phyloP scores from a whole-genome alignment of 495 filamentous ascomycete genomes.

The Cercophora sp. region DNA sequence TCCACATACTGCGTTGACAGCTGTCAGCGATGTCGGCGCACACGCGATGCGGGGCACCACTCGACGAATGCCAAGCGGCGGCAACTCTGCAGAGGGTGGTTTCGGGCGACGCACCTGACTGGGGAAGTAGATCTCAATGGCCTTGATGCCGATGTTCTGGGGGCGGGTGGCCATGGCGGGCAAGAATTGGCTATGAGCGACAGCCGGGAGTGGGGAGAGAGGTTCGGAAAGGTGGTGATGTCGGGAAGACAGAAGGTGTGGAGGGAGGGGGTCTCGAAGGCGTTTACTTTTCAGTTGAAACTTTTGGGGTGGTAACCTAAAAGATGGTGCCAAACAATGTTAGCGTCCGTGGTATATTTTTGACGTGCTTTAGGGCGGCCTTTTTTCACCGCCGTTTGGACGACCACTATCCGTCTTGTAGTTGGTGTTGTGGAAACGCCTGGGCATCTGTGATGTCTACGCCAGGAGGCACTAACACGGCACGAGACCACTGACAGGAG shows the following conservation, averaged over 20 bases:
- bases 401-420: not conserved
- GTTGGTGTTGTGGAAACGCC: not conserved
- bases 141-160: conserved; percentile 98
- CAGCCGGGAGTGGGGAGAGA: conserved; percentile 6
- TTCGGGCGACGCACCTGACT: conserved; percentile 66
- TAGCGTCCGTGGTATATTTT: conserved; percentile 20
- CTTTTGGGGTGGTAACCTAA: conserved; percentile 21
- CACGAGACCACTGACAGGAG: not conserved
- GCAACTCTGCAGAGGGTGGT: too few relatives aligned
- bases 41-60: not conserved
- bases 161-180: conserved; percentile 78
- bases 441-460: not conserved
- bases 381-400: conserved; percentile 21
- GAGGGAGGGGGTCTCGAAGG: conserved; percentile 9
- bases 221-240: conserved; percentile 17
- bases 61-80: not conserved
- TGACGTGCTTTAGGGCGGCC: conserved; percentile 6
- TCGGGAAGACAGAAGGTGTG: conserved; percentile 12
- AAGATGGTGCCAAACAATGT: conserved; percentile 11
- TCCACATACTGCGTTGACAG: conserved; percentile 76
- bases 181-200: conserved; percentile 23
- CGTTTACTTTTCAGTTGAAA: conserved; percentile 10
- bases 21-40: conserved; percentile 29
- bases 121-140: conserved; percentile 98
- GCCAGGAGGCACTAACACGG: not conserved